phyloP scores from a whole-genome alignment of 2,329 filamentous ascomycete species.

The Nemania sp. region DNA sequence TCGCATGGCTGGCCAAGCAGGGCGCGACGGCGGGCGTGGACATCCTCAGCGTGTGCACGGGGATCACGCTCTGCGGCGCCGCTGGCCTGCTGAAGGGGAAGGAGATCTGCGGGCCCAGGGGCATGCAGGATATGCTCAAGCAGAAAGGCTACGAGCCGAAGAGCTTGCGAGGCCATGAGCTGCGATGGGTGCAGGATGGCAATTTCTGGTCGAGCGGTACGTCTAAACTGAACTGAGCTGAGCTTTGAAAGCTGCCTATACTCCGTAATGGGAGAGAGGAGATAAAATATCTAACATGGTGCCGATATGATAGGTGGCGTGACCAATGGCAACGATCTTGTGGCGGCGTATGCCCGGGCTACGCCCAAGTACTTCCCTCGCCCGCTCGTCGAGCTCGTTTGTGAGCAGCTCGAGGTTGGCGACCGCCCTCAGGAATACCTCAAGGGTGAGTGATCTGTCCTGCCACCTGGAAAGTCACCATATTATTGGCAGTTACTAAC shows the following conservation, averaged over 20 bases:
- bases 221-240: no score
- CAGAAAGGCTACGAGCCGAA: slow-evolving; percentile 55
- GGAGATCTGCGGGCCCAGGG: slow-evolving; percentile 61
- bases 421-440: slow-evolving; percentile 60
- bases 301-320: slow-evolving; percentile 58
- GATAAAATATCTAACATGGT: slow-evolving; percentile 5
- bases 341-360: slow-evolving; percentile 63
- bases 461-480: no score
- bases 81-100: slow-evolving; percentile 62
- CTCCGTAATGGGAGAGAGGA: neutral
- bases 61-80: slow-evolving; percentile 60
- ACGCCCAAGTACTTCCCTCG: slow-evolving; percentile 58
- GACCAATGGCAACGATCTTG: slow-evolving; percentile 68
- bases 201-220: slow-evolving; percentile 67
- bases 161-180: slow-evolving; percentile 58
- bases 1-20: slow-evolving; percentile 60
- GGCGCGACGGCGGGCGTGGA: slow-evolving; percentile 56
- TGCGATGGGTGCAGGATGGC: slow-evolving; percentile 65
- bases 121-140: slow-evolving; percentile 56
- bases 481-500: slow-evolving; percentile 18
- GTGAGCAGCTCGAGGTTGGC: slow-evolving; percentile 61
- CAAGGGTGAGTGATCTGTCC: slow-evolving; percentile 48
- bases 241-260: no score
- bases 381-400: slow-evolving; percentile 58
- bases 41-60: slow-evolving; percentile 65